Conservation (phyloP, 805 yeast species). For the Scheffersomyces ergatensis region DNA sequence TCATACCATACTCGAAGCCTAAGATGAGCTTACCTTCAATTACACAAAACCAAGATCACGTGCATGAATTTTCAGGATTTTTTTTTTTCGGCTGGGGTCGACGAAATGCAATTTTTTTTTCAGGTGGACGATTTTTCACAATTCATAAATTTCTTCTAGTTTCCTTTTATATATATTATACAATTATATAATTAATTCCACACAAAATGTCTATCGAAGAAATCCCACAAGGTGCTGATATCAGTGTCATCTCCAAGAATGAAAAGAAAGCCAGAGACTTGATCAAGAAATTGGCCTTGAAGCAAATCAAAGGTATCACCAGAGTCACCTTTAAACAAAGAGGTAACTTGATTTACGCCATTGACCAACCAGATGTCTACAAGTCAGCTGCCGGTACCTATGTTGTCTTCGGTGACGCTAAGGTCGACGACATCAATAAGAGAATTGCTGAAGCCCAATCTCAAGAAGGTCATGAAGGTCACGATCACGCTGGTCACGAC, state of each 20-base stretch:
- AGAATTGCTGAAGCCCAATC: constrained; percentile 82
- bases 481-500: constrained; percentile 48
- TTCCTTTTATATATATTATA: neutral
- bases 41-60: no score
- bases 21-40: no score
- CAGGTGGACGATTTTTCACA: neutral
- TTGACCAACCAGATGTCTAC: constrained; percentile 94
- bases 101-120: no score
- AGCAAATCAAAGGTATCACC: constrained; percentile 86
- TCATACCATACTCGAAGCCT: no score
- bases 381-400: constrained; percentile 90
- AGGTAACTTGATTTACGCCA: constrained; percentile 87
- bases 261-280: constrained; percentile 95
- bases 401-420: constrained; percentile 97
- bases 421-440: constrained; percentile 89
- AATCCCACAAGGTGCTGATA: constrained; percentile 82
- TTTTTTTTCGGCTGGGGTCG: no score
- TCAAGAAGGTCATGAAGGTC: constrained; percentile 57
- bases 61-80: no score
- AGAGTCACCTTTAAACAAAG: constrained; percentile 95
- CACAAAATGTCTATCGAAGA: constrained; percentile 45
- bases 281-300: constrained; percentile 83
- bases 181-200: neutral
- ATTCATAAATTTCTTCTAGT: neutral
- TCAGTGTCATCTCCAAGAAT: constrained; percentile 78